Evolutionary conservation across 495 filamentous ascomycete species (phyloP).

Genomic region (Tuber calosporum): DNA sequence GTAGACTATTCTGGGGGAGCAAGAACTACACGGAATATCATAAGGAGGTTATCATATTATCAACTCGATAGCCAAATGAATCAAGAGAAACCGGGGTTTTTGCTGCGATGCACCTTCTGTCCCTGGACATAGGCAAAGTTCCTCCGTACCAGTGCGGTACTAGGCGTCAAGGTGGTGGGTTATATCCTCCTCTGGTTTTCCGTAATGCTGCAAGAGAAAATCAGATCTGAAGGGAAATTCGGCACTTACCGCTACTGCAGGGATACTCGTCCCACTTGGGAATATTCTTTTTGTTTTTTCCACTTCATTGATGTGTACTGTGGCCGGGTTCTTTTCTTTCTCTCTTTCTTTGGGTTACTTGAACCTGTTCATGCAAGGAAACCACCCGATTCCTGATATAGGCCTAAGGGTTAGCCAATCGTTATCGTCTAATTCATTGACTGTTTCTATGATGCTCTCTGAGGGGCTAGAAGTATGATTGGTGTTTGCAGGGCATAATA

Average conservation of each 20-base stretch:
- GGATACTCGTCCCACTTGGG: not conserved
- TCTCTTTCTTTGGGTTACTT: not conserved
- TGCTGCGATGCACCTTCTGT: not conserved
- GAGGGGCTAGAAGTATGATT: not conserved
- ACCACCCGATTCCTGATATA: not conserved
- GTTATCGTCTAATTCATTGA: not conserved
- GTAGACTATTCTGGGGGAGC: not conserved
- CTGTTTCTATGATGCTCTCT: not conserved
- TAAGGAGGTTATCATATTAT: not conserved
- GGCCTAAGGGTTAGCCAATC: not conserved
- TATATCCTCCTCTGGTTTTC: not conserved
- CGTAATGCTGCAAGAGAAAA: not conserved
- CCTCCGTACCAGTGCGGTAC: not conserved
- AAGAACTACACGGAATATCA: not conserved
- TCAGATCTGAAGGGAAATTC: not conserved
- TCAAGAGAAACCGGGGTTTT: not conserved
- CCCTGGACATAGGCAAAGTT: not conserved
- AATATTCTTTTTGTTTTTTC: not conserved
- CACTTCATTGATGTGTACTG: not conserved
- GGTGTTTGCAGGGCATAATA: not conserved
- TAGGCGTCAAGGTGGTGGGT: not conserved
- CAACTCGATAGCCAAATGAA: not conserved
- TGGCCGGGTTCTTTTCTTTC: too few relatives aligned
- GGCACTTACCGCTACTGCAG: not conserved
- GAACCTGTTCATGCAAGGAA: not conserved